These are phyloP conservation scores for Alternaria sp. DNA, from an alignment of 2,329 filamentous ascomycete genomes.

Conservation along the genomic window DNA sequence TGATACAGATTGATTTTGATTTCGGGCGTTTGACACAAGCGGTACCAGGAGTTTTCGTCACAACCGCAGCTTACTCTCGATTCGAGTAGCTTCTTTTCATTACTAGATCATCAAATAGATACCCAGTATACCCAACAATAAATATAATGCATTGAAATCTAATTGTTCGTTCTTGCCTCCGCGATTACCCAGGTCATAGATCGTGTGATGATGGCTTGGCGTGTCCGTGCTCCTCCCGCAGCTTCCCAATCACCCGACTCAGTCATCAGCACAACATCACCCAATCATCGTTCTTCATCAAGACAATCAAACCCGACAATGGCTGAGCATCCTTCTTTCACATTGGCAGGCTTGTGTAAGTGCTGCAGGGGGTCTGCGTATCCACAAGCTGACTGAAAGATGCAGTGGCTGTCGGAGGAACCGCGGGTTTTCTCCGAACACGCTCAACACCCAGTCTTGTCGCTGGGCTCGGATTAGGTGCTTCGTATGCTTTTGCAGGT, in stretches of 20 bases:
- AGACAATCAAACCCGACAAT: conserved; percentile 12
- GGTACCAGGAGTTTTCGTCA: not conserved
- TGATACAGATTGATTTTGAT: not conserved
- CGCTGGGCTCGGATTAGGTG: conserved; percentile 37
- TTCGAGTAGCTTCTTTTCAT: not conserved
- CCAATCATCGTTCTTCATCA: conserved; percentile 3
- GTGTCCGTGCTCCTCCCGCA: not conserved
- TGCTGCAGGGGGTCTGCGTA: not conserved
- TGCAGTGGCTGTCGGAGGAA: conserved; percentile 39
- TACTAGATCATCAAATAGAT: not conserved
- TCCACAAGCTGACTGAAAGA: conserved; percentile 8
- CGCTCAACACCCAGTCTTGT: conserved; percentile 41
- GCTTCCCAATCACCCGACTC: not conserved
- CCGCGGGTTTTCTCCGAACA: conserved; percentile 39
- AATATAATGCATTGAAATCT: not conserved
- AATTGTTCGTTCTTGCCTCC: not conserved
- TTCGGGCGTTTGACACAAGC: not conserved
- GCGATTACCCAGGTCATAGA: not conserved
- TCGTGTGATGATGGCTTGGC: conserved; percentile 11
- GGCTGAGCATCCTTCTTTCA: conserved; percentile 44
- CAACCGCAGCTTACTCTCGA: not conserved
- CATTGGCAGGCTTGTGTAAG: conserved; percentile 40
- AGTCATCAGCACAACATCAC: not conserved
- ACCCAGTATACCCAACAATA: not conserved
- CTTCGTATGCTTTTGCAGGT: conserved; percentile 40